Evolutionary conservation across 2,329 filamentous ascomycete genomes (phyloP), one percentile per base, ranked within the genome.

Genomic region (Epichloe gansuensis): DNA sequence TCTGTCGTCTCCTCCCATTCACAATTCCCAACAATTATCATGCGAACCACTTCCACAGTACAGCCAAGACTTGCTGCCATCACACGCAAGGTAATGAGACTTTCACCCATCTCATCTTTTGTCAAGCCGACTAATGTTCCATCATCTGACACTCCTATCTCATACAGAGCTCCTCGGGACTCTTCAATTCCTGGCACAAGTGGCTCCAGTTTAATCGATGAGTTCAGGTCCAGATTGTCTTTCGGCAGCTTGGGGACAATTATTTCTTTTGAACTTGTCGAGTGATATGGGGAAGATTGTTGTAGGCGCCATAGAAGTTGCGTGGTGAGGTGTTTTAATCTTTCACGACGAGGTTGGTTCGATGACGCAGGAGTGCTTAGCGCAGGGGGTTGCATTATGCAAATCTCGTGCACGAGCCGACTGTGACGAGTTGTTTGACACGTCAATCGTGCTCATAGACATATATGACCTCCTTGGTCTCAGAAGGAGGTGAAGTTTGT

Each of bases 61-160:
- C 93, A 97, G 5, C 93, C 91, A 48, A 98, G 71, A 64, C 89
- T 95, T 11, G 88, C 86, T 39, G 93, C 91, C 91, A 98, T 98
- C 49, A 87, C 82, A 55, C 83, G 81, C 39, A 98, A 71, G 53
- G 91, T 96, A 43, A 78, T 79, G 55, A 97, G 75, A 65, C 90
- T 96, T 68, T 97, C 91, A 56, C 91, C 81, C 76, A 98, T 81
- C 68, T 98, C 93, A 63, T 96, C 90, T 58, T 87, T 82, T 2
- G 88, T 87, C 46, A 98, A 74, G 0, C 93, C 93, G 43, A 95
- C 81, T 54, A 98, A 82, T 0, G 86, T 89, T 7, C 93, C 93
- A 70, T 97, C 90, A 66, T 98, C 93, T 31, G 91, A 86, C 9
- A 98, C 90, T 0, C 93, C 93, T 66, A 98, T 95, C 67, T 98